A percentile compares a stretch with the other conserved stretches of the same genome.
phyloP scores from a whole-genome alignment of 1,284 basidiomycete genomes.

The Butyriboletus appendiculatus region DNA sequence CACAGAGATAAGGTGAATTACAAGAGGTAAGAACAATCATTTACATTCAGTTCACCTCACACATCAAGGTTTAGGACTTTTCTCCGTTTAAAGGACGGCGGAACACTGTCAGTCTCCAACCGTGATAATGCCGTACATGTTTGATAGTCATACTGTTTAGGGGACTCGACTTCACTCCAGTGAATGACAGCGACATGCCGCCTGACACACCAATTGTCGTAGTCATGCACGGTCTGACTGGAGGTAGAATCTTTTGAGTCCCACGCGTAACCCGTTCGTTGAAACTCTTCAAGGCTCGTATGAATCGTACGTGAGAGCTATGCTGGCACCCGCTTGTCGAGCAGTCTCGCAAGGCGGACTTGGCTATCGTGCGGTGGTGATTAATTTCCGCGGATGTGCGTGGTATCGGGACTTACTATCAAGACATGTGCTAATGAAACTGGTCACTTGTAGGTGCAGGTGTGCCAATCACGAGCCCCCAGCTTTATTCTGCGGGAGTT shows the following conservation, averaged over 20 bases:
- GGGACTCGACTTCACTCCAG: slow-evolving; percentile 72
- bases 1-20: slow-evolving; percentile 69
- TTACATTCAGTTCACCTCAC: neutral
- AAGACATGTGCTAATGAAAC: slow-evolving; percentile 12
- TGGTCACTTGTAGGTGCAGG: slow-evolving; percentile 62
- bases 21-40: slow-evolving; percentile 47
- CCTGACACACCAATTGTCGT: slow-evolving; percentile 80
- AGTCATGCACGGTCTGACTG: slow-evolving; percentile 85
- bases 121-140: neutral
- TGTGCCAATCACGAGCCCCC: slow-evolving; percentile 76
- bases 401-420: slow-evolving; percentile 20
- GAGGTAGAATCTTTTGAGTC: slow-evolving; percentile 49
- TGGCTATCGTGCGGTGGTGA: slow-evolving; percentile 85
- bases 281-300: slow-evolving; percentile 64
- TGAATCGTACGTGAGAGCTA: slow-evolving; percentile 85
- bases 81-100: slow-evolving; percentile 65
- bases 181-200: slow-evolving; percentile 51
- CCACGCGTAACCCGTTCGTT: slow-evolving; percentile 2
- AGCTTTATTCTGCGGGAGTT: slow-evolving; percentile 85
- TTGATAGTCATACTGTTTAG: slow-evolving; percentile 36
- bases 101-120: slow-evolving; percentile 56
- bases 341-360: slow-evolving; percentile 75
- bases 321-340: slow-evolving; percentile 71
- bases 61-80: slow-evolving; percentile 44
- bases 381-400: slow-evolving; percentile 91